A percentile compares a stretch with the other conserved stretches of the same genome.
phyloP scores from a whole-genome alignment of 192 early-diverging fungal species.

The Coemansia sp. region DNA sequence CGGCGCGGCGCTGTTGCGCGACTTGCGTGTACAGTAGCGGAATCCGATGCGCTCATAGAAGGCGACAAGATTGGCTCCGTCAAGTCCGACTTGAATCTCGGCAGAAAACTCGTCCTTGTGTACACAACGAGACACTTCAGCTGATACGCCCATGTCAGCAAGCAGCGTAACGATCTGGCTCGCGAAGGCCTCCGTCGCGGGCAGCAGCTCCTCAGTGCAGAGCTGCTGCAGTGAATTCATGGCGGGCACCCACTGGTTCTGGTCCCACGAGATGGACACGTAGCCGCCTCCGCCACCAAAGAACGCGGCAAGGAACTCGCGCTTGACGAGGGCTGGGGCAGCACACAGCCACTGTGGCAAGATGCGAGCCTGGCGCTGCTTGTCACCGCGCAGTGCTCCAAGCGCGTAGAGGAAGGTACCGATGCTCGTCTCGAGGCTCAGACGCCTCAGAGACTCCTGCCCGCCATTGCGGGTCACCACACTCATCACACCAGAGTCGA shows the following conservation, averaged over 20 bases:
- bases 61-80: slow-evolving; percentile 8
- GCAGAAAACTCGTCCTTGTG: background rate
- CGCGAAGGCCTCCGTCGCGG: slow-evolving; percentile 18
- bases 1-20: slow-evolving; percentile 19
- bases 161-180: slow-evolving; percentile 17
- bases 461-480: background rate
- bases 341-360: slow-evolving; percentile 28
- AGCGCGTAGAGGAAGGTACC: slow-evolving; percentile 15
- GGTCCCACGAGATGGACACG: slow-evolving; percentile 15
- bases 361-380: background rate
- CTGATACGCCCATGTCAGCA: slow-evolving; percentile 21
- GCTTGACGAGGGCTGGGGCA: slow-evolving; percentile 24
- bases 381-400: background rate
- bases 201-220: slow-evolving; percentile 2
- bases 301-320: slow-evolving; percentile 34
- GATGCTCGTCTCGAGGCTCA: slow-evolving; percentile 4
- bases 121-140: slow-evolving; percentile 2
- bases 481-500: background rate
- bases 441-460: background rate
- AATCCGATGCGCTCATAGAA: slow-evolving; percentile 35
- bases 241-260: slow-evolving; percentile 8
- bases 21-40: slow-evolving; percentile 23
- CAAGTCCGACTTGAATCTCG: slow-evolving; percentile 1
- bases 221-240: slow-evolving; percentile 15
- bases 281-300: background rate